phyloP scores from a whole-genome alignment of 345 rosid genomes.

The Citrus maxima region DNA sequence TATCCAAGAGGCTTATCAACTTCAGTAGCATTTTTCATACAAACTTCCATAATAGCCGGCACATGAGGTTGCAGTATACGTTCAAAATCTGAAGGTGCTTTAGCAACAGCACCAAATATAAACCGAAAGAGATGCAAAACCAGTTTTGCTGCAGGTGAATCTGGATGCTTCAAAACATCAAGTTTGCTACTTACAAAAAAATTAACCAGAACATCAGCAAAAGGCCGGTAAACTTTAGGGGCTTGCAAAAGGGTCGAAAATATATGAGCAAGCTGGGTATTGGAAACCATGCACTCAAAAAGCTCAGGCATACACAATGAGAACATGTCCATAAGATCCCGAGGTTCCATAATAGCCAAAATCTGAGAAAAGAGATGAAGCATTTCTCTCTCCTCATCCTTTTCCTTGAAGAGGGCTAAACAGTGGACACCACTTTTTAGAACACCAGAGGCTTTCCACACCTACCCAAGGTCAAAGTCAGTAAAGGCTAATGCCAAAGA shows the following conservation, averaged over 20 bases:
- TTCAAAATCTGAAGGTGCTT: slow-evolving; percentile 92
- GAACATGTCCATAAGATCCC: slow-evolving; percentile 99
- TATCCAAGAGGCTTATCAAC: slow-evolving; percentile 93
- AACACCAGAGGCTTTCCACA: slow-evolving; percentile 97
- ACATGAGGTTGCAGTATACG: slow-evolving; percentile 95
- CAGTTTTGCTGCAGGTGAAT: slow-evolving; percentile 77
- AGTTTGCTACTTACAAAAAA: slow-evolving; percentile 89
- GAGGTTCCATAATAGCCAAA: slow-evolving; percentile 94
- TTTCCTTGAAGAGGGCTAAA: slow-evolving; percentile 95
- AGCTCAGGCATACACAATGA: slow-evolving; percentile 98
- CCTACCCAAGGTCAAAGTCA: slow-evolving; percentile 46
- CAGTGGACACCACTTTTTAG: slow-evolving; percentile 96
- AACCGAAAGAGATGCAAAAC: slow-evolving; percentile 91
- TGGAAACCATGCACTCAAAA: slow-evolving; percentile 93
- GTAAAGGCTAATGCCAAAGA: slow-evolving; percentile 18
- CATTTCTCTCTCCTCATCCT: slow-evolving; percentile 98
- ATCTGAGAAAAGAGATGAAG: slow-evolving; percentile 83
- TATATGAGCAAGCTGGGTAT: slow-evolving; percentile 83
- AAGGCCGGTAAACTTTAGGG: slow-evolving; percentile 78
- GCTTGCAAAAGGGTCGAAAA: slow-evolving; percentile 87
- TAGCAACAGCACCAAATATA: slow-evolving; percentile 91
- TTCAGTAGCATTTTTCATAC: slow-evolving; percentile 94
- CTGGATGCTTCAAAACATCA: slow-evolving; percentile 83
- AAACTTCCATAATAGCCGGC: slow-evolving; percentile 91
- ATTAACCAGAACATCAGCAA: slow-evolving; percentile 88